Percentiles rank a stretch among this genome's conserved stretches.
Evolutionary conservation across 2,329 filamentous ascomycete species (phyloP).

Genomic region (Fusarium sp.): DNA sequence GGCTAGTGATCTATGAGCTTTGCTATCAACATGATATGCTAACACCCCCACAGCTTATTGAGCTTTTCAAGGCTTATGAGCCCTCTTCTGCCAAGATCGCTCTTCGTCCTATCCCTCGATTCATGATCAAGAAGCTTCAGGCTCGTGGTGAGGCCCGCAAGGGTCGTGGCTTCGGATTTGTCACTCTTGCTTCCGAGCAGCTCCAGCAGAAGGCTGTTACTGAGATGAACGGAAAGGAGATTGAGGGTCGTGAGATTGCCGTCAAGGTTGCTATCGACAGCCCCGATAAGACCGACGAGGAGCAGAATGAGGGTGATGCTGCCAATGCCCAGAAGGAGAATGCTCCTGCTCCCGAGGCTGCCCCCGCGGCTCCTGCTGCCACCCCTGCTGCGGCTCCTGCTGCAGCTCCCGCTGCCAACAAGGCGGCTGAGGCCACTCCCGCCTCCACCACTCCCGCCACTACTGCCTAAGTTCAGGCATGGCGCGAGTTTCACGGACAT

Average conservation of each 20-base stretch:
- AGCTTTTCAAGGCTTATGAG: slow-evolving; percentile 93
- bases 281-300: slow-evolving; percentile 94
- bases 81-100: slow-evolving; percentile 98
- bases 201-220: slow-evolving; percentile 95
- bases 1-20: slow-evolving; percentile 65
- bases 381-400: slow-evolving; percentile 48
- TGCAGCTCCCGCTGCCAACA: slow-evolving; percentile 39
- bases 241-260: slow-evolving; percentile 98
- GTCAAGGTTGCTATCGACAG: slow-evolving; percentile 99
- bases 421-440: slow-evolving; percentile 44
- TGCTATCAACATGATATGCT: slow-evolving; percentile 24
- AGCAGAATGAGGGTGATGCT: slow-evolving; percentile 65
- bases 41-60: slow-evolving; percentile 79
- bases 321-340: slow-evolving; percentile 57
- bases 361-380: slow-evolving; percentile 35
- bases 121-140: slow-evolving; percentile 99
- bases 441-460: slow-evolving; percentile 43
- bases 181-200: slow-evolving; percentile 94
- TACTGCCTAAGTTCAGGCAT: slow-evolving; percentile 50
- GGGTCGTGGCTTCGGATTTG: slow-evolving; percentile 98
- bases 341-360: slow-evolving; percentile 46
- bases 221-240: slow-evolving; percentile 99
- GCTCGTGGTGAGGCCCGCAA: slow-evolving; percentile 98
- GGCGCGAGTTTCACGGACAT: slow-evolving; percentile 45
- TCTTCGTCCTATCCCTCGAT: slow-evolving; percentile 96